Base-by-base conservation (phyloP, 129 eudicot genomes). In the Escallonia herrerae region DNA sequence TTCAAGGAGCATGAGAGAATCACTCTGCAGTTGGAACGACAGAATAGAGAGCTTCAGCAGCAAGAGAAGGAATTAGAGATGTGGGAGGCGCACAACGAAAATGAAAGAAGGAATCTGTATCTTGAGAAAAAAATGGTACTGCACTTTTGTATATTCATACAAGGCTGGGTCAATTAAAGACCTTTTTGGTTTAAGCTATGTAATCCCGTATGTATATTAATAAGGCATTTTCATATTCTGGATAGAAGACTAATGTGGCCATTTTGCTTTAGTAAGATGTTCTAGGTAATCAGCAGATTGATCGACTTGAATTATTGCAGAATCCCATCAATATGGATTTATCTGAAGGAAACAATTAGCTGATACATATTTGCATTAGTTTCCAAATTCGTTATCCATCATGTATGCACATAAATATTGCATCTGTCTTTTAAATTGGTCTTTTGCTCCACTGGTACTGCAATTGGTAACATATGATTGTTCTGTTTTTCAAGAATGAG, bases 71-170 rank as follows among this genome's bases (percentile, higher is more conserved):
- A 73, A 43, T 38, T 79, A 71, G 58, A 62, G 71, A 22, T 46
- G 44, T 49, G 72, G 50, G 79, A 79, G 71, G 79, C 75, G 15
- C 39, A 52, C 59, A 68, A 73, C 52, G 83, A 73, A 7, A 15
- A 22, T 22, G 72, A 79, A 64, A 60, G 60, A 43, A 63, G 47
- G 58, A 45, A 73, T 42, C 63, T 79, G 4, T 8, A 22, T 11
- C 2, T 8, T 8, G 67, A 50, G 63, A 76, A 62, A 69, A 40
- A 65, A 66, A 58, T 56, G 81, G 81, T 74, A 66, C 8, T 38
- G 62, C 7, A 58, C 8, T 51, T 51, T 2, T 11, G 56, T 6
- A 2, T 51, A 51, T 45, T 5, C 9, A 45, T 8, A 45, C 12
- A 22, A 22, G 33, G 33, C 33, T 22, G 33, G 33, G 33, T 22